Base-by-base conservation (phyloP, 1,139 yeast species). In the Debaryomyces robertsiae region DNA sequence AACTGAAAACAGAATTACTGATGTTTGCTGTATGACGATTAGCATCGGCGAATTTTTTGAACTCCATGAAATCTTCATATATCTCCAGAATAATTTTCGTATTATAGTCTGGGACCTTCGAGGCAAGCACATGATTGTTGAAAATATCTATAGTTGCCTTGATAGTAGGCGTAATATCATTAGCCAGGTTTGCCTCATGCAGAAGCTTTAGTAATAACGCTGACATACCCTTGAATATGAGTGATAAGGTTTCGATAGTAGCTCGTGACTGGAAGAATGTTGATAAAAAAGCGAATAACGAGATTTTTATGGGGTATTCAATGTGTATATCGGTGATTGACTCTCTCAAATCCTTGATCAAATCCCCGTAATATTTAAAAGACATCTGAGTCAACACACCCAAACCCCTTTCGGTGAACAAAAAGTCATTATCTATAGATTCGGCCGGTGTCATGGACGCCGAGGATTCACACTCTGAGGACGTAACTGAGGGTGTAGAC, bases 231-330 rank as follows among this genome's bases (percentile, higher is more conserved):
- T 55, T 55, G 34, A 60, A 57, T 52, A 70, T 56, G 25, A 69
- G 52, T 30, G 62, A 52, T 17, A 61, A 51, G 0, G 75, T 67
- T 14, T 63, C 61, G 16, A 63, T 53, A n/a, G 67, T 61, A 1
- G 73, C 58, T 43, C 63, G 65, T 11, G 58, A 49, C 34, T 69
- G 67, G 30, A 69, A 53, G 44, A 63, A 65, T 14, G 66, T 60
- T 1, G 72, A 58, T 65, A 72, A 69, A 1, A 70, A 61, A 1
- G 73, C 59, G 39, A 65, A 60, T 32, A 70, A 54, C 9, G 75
- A 69, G 22, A 71, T 63, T 31, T 63, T 60, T 2, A 73, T 63
- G 2, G 75, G 65, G 42, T 58, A 65, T 41, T 69, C 75, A 10
- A 65, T 54, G 41, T 66, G 69, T 33, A 59, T 56, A 16, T 52